Base-by-base conservation (phyloP, 2,329 filamentous ascomycete species). In the Clarireedia paspali region DNA sequence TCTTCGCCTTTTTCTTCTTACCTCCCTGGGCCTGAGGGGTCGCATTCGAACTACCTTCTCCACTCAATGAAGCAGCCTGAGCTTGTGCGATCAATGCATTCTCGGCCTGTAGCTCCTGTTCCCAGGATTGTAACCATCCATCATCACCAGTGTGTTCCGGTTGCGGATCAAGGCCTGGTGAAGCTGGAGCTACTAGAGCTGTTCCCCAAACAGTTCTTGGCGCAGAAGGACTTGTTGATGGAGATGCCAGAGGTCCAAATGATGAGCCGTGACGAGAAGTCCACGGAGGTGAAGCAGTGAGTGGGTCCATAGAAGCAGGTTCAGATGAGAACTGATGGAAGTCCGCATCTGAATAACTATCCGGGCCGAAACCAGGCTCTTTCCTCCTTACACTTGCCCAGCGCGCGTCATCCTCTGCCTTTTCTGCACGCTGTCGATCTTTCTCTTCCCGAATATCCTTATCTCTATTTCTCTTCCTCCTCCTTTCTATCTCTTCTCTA, bases 161-260 rank as follows among this genome's bases (percentile, higher is more conserved):
- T 17, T 55, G 58, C 68, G 68, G 72, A 71, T 27, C 73, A 27
- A 83, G 65, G 10, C 80, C 78, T 2, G 84, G 82, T 3, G 82
- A 84, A 0, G 73, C 73, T 0, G 83, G 74, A 2, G 75, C 67
- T 2, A 95, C 74, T 0, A 80, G 83, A 3, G 81, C 78, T 0
- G 92, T 97, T n/a, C 92, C 92, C 92, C 92, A 97, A 0, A 97
- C 89, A 0, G 92, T 97, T 59, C 84, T 84, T 42, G 81, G 76
- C 0, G 83, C 82, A 6, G 83, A 85, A 0, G 91, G 91, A 60
- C 88, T 95, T 1, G 88, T 91, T 4, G 89, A 91, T 63, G 91
- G 84, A 1, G 85, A 86, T 0, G 88, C 87, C 23, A 95, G 73
- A 2, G 82, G 81, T 36, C 80, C 79, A 64, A 89, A 90, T 0